Evolutionary conservation across 805 yeast species (phyloP).

Genomic region (Metschnikowia baotianmanensis): DNA sequence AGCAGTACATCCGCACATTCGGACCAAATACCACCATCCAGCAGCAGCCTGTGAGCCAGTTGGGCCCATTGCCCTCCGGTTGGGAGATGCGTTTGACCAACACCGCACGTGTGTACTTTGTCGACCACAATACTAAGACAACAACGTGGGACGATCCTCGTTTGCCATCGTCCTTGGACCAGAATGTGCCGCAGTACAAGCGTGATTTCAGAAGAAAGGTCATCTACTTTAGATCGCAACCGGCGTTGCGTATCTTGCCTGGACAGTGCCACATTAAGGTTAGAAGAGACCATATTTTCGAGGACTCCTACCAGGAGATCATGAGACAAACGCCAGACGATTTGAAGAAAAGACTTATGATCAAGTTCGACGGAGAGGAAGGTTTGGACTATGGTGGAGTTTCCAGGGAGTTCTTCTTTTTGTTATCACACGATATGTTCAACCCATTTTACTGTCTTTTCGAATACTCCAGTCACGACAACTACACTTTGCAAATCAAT

Average conservation of each 20-base stretch:
- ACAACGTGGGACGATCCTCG: constrained; percentile 99
- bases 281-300: constrained; percentile 93
- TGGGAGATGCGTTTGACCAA: constrained; percentile 99
- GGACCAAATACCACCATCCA: constrained; percentile 90
- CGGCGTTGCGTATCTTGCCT: constrained; percentile 93
- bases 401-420: constrained; percentile 94
- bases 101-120: constrained; percentile 97
- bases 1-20: constrained; percentile 93
- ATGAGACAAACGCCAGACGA: constrained; percentile 99
- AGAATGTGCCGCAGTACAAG: constrained; percentile 98
- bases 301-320: constrained; percentile 95
- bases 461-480: constrained; percentile 97
- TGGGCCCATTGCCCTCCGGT: constrained; percentile 97
- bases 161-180: constrained; percentile 94
- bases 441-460: constrained; percentile 96
- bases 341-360: constrained; percentile 95
- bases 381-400: constrained; percentile 99
- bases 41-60: constrained; percentile 95
- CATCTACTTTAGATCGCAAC: constrained; percentile 96
- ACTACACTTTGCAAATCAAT: constrained; percentile 95
- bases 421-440: constrained; percentile 97
- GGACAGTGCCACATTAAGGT: constrained; percentile 99
- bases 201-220: constrained; percentile 98
- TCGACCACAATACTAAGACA: constrained; percentile 97
- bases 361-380: constrained; percentile 98